Base-by-base conservation (phyloP, 805 yeast species). In the Cyberlindnera xishuangbannaensis region DNA sequence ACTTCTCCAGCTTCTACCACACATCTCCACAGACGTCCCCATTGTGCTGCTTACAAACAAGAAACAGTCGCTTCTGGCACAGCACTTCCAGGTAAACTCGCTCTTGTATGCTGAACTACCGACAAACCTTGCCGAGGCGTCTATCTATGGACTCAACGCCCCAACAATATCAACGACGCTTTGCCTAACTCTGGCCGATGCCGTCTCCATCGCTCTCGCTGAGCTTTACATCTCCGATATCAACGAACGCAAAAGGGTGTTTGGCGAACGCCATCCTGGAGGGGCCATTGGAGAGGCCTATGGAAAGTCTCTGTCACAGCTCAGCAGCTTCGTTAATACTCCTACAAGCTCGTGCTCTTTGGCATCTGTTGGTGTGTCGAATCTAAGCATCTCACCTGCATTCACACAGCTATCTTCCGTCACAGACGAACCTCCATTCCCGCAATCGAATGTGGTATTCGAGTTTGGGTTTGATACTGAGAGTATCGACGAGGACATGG, bases 121-220 rank as follows among this genome's bases (percentile, higher is more conserved):
- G 0, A 44, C 59, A 2, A 57, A 63, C 24, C 64, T 77, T 37
- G 62, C 70, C 18, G 96, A 86, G 41, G 51, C 52, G 35, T 66
- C 69, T 14, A 56, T 68, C 4, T 83, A 82, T 48, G 95, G 95
- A 0, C 55, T 86, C 18, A 81, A 87, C 7, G 95, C 95, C 0
- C 96, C 96, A 2, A 86, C 95, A 0, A 73, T 86, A 5, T 76
- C 94, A 5, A 80, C 95, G 2, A 82, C 95, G 0, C 62, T 87
- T 18, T 72, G 87, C 39, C 59, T 86, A 30, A 76, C 83, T 0
- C 60, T 85, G 26, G 80, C 92, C 8, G 95, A 87, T 51, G 83
- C 94, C 2, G 71, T 82, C 12, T 72, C 83, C 24, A 69, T 87
- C 30, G 82, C 95, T 0, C 59, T 87, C 16, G 71, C 78, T 30